Percentiles rank a stretch among this genome's conserved stretches.
phyloP scores from a whole-genome alignment of 768 basidiomycete species.

The Boletus rubropictus region DNA sequence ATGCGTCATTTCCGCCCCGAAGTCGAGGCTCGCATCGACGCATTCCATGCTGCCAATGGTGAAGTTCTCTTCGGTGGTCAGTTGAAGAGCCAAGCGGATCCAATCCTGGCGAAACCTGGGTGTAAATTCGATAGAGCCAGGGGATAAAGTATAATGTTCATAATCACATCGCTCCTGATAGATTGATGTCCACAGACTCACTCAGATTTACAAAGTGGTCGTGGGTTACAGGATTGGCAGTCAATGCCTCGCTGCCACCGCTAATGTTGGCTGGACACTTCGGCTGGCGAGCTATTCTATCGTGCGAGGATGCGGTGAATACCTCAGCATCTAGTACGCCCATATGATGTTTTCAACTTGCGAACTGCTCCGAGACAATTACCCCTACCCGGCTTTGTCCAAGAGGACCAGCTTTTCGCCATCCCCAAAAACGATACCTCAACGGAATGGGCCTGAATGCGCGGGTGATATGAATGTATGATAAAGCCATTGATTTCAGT shows the following conservation, averaged over 20 bases:
- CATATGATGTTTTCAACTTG: neutral
- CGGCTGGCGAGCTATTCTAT: too few relatives aligned
- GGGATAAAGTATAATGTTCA: slow-evolving; percentile 27
- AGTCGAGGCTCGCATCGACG: slow-evolving; percentile 81
- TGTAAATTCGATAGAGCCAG: slow-evolving; percentile 37
- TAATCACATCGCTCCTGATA: neutral
- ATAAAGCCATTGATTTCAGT: neutral
- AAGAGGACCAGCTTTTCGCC: neutral
- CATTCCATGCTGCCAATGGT: slow-evolving; percentile 70
- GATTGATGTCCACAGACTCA: slow-evolving; percentile 5
- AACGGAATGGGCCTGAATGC: neutral
- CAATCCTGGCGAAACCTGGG: slow-evolving; percentile 70
- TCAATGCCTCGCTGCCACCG: too few relatives aligned
- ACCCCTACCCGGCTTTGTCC: too few relatives aligned
- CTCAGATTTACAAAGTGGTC: neutral
- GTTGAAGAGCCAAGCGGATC: slow-evolving; percentile 61
- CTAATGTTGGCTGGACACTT: too few relatives aligned
- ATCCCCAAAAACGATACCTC: too few relatives aligned
- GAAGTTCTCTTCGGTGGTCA: slow-evolving; percentile 86
- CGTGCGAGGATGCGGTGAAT: too few relatives aligned
- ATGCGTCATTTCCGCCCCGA: slow-evolving; percentile 97
- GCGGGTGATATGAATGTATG: neutral
- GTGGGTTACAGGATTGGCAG: too few relatives aligned
- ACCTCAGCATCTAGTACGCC: neutral
- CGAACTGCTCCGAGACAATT: neutral